Conservation (phyloP, 208 protist species). For the Balamuthia mandrillaris region DNA sequence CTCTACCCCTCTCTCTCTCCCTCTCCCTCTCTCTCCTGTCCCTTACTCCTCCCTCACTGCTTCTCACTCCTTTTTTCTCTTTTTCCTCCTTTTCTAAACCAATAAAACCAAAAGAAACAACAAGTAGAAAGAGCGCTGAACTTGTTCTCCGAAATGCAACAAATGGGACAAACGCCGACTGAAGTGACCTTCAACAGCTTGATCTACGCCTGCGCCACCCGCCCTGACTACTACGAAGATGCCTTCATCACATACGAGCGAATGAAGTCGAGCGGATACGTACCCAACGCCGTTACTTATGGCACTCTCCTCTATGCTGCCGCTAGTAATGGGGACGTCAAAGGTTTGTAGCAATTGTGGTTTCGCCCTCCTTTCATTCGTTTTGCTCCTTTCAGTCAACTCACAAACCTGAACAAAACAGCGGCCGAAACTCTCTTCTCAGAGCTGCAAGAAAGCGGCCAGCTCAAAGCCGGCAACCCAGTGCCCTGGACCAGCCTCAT, state of each 20-base stretch:
- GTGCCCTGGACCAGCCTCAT: not conserved
- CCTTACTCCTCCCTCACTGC: too few relatives aligned
- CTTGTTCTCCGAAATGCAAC: conserved; percentile 3
- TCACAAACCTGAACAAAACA: not conserved
- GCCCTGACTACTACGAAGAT: conserved; percentile 1
- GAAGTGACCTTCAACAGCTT: not conserved
- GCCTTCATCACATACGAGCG: not conserved
- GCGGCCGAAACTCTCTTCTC: too few relatives aligned
- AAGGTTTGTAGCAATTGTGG: not conserved
- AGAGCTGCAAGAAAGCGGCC: not conserved
- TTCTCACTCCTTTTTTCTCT: too few relatives aligned
- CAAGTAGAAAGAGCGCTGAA: not conserved
- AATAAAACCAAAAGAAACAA: not conserved
- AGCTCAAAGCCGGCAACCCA: not conserved
- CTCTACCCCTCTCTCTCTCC: not conserved
- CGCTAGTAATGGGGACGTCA: not conserved
- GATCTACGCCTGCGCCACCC: not conserved
- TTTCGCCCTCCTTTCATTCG: not conserved
- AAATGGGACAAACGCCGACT: not conserved
- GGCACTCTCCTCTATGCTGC: not conserved
- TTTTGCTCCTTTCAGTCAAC: not conserved
- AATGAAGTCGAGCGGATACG: conserved; percentile 5
- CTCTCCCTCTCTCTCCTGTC: too few relatives aligned
- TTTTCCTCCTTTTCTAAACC: too few relatives aligned
- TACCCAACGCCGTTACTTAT: not conserved